Percentiles rank a stretch among this genome's conserved stretches.
Conservation (phyloP, 352 stramenopile species). For the Saprolegnia diclina region DNA sequence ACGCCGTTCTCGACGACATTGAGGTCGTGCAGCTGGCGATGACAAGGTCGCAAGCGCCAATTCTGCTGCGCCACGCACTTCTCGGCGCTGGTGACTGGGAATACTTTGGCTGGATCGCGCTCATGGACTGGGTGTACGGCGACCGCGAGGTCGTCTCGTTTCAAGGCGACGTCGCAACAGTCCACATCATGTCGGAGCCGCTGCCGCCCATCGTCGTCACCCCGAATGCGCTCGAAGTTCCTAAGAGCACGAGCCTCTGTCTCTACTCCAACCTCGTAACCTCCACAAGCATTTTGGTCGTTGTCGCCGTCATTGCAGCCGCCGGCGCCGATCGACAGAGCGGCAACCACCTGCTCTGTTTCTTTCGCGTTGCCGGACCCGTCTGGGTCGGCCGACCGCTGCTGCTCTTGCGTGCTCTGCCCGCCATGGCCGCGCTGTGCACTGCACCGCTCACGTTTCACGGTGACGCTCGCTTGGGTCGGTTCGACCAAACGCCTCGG, state of each 20-base stretch:
- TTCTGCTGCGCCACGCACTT: background rate
- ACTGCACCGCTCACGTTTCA: too few species aligned
- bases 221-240: background rate
- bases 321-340: too few species aligned
- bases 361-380: too few species aligned
- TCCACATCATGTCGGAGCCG: background rate
- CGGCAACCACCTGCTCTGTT: background rate
- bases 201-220: background rate
- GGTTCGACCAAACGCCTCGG: too few species aligned
- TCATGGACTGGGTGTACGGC: constrained; percentile 3
- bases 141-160: constrained; percentile 14
- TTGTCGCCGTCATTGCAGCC: too few species aligned
- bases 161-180: background rate
- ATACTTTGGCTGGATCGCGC: constrained; percentile 4
- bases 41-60: background rate
- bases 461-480: background rate
- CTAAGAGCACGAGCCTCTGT: too few species aligned
- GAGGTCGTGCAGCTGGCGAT: background rate
- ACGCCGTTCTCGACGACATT: background rate
- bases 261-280: too few species aligned
- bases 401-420: too few species aligned
- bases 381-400: too few species aligned
- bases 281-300: background rate
- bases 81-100: background rate
- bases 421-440: too few species aligned